Evolutionary conservation across 169 alveolate genomes (phyloP).

Genomic region (Plasmodium adleri): DNA sequence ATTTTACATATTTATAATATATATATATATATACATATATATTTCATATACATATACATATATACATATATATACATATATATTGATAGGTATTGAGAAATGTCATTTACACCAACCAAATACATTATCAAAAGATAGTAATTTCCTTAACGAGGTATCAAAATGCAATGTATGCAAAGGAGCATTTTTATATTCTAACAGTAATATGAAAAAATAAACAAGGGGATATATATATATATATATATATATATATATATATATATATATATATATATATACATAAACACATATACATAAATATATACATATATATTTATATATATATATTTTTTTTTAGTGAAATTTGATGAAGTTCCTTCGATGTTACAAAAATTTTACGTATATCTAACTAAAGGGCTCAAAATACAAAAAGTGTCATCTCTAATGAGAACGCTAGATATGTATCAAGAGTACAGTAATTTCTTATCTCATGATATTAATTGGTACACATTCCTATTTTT

Average conservation of each 20-base stretch:
- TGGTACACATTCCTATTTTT: too few species aligned
- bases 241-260: too few species aligned
- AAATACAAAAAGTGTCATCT: neutral
- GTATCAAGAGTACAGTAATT: constrained; percentile 40
- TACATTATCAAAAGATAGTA: neutral
- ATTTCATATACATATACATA: too few species aligned
- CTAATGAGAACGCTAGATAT: constrained; percentile 20
- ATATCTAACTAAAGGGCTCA: constrained; percentile 14
- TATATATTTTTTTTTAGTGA: neutral
- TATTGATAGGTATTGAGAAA: too few species aligned
- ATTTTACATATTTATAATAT: constrained; percentile 24
- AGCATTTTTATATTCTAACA: constrained; percentile 13
- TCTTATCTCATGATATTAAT: constrained; percentile 43
- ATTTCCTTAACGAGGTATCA: neutral
- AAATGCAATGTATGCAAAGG: constrained; percentile 58
- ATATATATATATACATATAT: constrained; percentile 1
- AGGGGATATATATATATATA: neutral
- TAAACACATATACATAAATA: too few species aligned
- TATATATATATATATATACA: too few species aligned
- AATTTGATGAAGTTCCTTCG: constrained; percentile 8
- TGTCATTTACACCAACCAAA: neutral
- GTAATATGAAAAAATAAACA: neutral
- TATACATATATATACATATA: too few species aligned
- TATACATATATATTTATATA: neutral
- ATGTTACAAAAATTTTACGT: constrained; percentile 42